Evolutionary conservation across 2,329 filamentous ascomycete genomes (phyloP), one percentile per base, ranked within the genome.

Genomic region (Orbilia javanica): DNA sequence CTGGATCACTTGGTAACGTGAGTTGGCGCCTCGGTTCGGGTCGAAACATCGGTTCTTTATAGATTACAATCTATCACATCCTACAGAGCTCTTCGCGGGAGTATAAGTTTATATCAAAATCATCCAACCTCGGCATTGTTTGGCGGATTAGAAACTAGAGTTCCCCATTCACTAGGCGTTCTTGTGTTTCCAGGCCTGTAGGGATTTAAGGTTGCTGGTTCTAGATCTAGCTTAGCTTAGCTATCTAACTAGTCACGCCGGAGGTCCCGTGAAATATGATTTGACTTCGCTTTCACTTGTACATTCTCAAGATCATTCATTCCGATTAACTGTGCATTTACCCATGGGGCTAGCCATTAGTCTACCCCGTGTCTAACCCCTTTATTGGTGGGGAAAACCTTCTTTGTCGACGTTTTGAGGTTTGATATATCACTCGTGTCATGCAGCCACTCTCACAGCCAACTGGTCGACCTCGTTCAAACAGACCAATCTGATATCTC

Each of bases 1-100:
- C 29, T 55, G 72, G 65, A 70, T 44, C 25, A 46, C 52, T 68
- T 55, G 55, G 20, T 64, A 64, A 65, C 72, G 53, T 70, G 36
- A 62, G 42, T 52, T 25, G 22, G 53, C 36, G 48, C 70, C 27
- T 42, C 63, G 29, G 52, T 36, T 57, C 31, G 55, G 55, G 34
- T 60, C 34, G 31, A 25, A 39, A 60, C 20, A 25, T 27, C 55
- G 34, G 55, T 60, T 60, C 34, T 25, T 18, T 2, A 48, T 22
- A 25, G 4, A 4, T 11, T 25, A n/a, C 46, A 50, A 50, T 27
- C 50, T 11, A 39, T 39, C 36, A 44, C 55, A 27, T 18, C 13
- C 22, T 42, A 39, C 27, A 22, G 13, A 50, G 15, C 18, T 22
- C 20, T 42, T 42, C 18, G 25, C 18, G 31, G 34, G 4, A 25